Conservation (phyloP, 768 basidiomycete genomes). For the Hydnomerulius pinastri region DNA sequence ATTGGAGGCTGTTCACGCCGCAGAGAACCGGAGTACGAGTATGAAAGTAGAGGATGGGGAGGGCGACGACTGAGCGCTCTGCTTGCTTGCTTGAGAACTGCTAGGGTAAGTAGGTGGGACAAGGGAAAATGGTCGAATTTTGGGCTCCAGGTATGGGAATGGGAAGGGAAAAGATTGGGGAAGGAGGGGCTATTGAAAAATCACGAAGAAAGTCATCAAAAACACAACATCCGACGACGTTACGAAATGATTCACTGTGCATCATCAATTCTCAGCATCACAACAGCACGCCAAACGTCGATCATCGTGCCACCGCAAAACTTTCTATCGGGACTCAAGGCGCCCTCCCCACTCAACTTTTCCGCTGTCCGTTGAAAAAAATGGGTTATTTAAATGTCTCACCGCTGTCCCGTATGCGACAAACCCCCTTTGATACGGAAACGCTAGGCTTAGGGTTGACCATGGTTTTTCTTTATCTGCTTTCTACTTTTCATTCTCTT, state of each 20-base stretch:
- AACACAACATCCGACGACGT: neutral
- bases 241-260: too few relatives aligned
- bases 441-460: neutral
- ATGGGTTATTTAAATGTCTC: neutral
- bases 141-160: neutral
- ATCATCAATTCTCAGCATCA: neutral
- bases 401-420: neutral
- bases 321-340: neutral
- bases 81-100: neutral
- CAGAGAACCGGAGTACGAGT: constrained; percentile 44
- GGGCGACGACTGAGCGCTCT: constrained; percentile 18
- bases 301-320: neutral
- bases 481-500: neutral
- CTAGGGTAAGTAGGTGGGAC: neutral
- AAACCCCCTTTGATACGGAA: neutral
- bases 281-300: neutral
- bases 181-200: neutral
- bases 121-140: neutral
- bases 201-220: neutral
- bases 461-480: too few relatives aligned
- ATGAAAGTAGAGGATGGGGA: constrained; percentile 30
- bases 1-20: constrained; percentile 53
- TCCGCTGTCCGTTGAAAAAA: neutral
- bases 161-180: neutral
- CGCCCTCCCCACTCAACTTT: neutral